Conservation (phyloP, 2,329 filamentous ascomycete species). For the Plenodomus lindquistii region DNA sequence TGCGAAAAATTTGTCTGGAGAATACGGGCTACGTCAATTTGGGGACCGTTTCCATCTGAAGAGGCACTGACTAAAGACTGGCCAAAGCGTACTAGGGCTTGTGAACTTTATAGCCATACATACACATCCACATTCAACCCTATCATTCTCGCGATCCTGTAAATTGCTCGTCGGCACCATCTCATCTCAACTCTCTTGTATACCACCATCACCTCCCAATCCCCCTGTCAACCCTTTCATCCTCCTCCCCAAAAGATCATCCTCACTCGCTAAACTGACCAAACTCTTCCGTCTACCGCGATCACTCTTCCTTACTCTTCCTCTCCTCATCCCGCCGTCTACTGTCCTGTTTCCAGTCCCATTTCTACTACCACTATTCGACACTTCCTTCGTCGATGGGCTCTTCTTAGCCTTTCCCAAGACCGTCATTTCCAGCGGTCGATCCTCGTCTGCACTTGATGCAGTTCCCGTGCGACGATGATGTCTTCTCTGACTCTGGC, state of each 20-base stretch:
- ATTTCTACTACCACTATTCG: neutral
- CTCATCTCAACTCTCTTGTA: constrained; percentile 9
- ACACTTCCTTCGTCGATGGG: constrained; percentile 11
- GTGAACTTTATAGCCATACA: too few relatives aligned
- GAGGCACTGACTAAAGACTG: too few relatives aligned
- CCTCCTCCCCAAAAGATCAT: constrained; percentile 52
- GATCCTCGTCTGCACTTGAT: constrained; percentile 77
- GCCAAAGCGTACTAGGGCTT: too few relatives aligned
- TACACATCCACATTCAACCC: too few relatives aligned
- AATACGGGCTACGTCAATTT: too few relatives aligned
- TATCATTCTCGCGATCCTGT: too few relatives aligned
- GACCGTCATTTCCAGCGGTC: constrained; percentile 75
- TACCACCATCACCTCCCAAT: constrained; percentile 36
- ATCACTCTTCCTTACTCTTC: constrained; percentile 31
- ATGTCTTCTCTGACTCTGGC: constrained; percentile 40
- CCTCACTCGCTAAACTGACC: constrained; percentile 52
- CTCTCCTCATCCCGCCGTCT: constrained; percentile 20
- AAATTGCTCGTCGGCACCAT: too few relatives aligned
- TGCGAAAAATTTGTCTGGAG: too few relatives aligned
- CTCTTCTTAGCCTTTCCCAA: constrained; percentile 29
- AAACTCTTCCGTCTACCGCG: constrained; percentile 46
- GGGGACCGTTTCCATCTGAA: too few relatives aligned
- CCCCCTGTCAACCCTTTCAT: constrained; percentile 53
- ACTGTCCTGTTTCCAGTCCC: neutral
- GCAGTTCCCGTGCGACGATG: constrained; percentile 58